Base-by-base conservation (phyloP, 495 filamentous ascomycete genomes). In the Daldinia bambusicola region DNA sequence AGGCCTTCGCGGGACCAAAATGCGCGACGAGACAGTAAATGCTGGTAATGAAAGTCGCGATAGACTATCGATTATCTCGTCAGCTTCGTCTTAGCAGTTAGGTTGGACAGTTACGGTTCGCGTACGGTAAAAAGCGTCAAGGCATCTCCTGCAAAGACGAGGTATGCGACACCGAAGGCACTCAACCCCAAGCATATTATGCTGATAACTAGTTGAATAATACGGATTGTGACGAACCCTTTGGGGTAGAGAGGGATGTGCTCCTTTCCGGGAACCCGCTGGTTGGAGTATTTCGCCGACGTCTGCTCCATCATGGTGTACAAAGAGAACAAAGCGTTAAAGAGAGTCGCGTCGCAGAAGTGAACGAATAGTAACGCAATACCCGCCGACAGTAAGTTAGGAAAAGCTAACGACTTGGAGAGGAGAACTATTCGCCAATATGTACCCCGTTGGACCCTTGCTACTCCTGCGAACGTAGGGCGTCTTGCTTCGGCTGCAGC, bases 181-280 rank as follows among this genome's bases (percentile, higher is more conserved):
- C 84, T 84, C 13, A 94, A 72, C n/a, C 86, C 92, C 34, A 94
- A 79, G 53, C 90, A 80, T 53, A 90, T 83, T 66, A 93, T 74
- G n/a, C 86, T 86, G 56, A 93, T 78, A 41, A 91, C 72, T 26
- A 86, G 79, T 74, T 94, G 92, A 55, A 85, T 70, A 61, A 86
- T 82, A 61, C 93, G 86, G 20, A 93, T 77, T 16, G 82, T 80
- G 55, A 89, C 82, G 62, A 89, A 87, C 69, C 72, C 72, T 45
- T 68, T 76, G 14, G 83, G 82, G n/a, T 76, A 80, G 20, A 79
- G 43, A 26, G 84, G 81, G 45, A 83, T 79, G 60, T 86, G 83
- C 67, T 82, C 80, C 40, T 67, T 72, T 4, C 81, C 83, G 53
- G 75, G 69, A 30, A 68, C 69, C 4, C 78, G 75, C 56, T 62